Conservation (phyloP, 2,329 filamentous ascomycete genomes). For the Trematosphaeria pertusa region DNA sequence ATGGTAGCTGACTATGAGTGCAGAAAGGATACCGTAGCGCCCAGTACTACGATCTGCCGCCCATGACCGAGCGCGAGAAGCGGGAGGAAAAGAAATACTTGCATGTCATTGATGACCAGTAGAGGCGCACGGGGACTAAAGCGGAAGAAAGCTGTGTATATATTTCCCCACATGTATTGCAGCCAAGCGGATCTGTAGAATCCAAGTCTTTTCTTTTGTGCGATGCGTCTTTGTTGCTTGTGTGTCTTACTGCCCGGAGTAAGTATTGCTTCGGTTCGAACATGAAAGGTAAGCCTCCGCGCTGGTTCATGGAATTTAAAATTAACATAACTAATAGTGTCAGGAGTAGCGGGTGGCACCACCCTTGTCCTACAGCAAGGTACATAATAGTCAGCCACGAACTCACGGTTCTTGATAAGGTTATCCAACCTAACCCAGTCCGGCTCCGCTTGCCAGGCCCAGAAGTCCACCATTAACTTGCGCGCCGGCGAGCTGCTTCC, state of each 20-base stretch:
- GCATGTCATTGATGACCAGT: constrained; percentile 69
- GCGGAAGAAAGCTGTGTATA: constrained; percentile 32
- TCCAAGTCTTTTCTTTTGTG: constrained; percentile 18
- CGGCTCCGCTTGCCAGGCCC: neutral
- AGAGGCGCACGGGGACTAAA: constrained; percentile 16
- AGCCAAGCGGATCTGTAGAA: constrained; percentile 32
- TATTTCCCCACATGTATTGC: constrained; percentile 28
- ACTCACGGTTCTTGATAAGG: neutral
- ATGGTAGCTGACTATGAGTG: constrained; percentile 19
- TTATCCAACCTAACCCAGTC: neutral
- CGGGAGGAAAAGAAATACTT: constrained; percentile 95
- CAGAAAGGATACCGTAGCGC: constrained; percentile 91
- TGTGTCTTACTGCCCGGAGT: neutral
- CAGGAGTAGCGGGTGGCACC: too few species aligned
- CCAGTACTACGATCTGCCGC: constrained; percentile 90
- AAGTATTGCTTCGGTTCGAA: neutral
- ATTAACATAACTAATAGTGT: too few species aligned
- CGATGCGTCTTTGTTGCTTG: neutral
- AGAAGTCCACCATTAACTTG: constrained; percentile 11
- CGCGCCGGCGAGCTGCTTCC: neutral
- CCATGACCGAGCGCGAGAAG: constrained; percentile 93
- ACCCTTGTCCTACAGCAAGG: too few species aligned
- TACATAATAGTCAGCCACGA: constrained; percentile 1
- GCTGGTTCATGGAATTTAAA: too few species aligned
- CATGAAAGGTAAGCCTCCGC: neutral